phyloP scores from a whole-genome alignment of 768 basidiomycete species.

The Trametes punicea region DNA sequence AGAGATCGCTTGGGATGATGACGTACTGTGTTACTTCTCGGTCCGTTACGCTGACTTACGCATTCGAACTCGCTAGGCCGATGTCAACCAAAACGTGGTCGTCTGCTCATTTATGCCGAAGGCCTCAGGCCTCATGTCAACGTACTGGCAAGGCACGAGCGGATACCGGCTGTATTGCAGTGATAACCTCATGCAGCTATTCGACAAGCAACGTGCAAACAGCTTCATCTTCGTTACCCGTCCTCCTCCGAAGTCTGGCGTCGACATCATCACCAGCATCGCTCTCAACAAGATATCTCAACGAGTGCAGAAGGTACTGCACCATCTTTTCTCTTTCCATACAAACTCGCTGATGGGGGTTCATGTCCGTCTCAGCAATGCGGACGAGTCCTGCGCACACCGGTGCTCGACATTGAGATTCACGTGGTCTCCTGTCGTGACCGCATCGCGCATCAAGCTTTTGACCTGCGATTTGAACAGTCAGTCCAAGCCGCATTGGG shows the following conservation, averaged over 20 bases:
- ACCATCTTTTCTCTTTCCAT: not conserved
- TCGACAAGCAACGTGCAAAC: slow-evolving; percentile 46
- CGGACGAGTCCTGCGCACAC: slow-evolving; percentile 51
- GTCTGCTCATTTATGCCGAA: slow-evolving; percentile 61
- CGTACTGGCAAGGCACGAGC: slow-evolving; percentile 46
- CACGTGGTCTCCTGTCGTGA: slow-evolving; percentile 71
- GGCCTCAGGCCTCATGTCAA: slow-evolving; percentile 45
- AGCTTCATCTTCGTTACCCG: slow-evolving; percentile 59
- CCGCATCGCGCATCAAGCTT: slow-evolving; percentile 60
- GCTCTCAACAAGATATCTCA: slow-evolving; percentile 60
- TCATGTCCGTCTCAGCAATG: slow-evolving; percentile 49
- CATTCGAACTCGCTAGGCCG: too few relatives aligned
- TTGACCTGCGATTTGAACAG: slow-evolving; percentile 69
- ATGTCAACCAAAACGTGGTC: slow-evolving; percentile 55
- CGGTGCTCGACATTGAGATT: slow-evolving; percentile 53
- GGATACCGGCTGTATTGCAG: slow-evolving; percentile 58
- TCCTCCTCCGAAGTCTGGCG: slow-evolving; percentile 41
- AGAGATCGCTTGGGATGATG: slow-evolving; percentile 43
- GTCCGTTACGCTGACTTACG: too few relatives aligned
- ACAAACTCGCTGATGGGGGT: not conserved
- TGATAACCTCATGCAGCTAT: slow-evolving; percentile 56
- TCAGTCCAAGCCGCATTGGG: slow-evolving; percentile 39
- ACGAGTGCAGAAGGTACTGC: slow-evolving; percentile 47
- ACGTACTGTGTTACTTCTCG: slow-evolving; percentile 12
- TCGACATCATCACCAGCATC: slow-evolving; percentile 54